Base-by-base conservation (phyloP, 495 filamentous ascomycete genomes). In the Xylaria intraflava region DNA sequence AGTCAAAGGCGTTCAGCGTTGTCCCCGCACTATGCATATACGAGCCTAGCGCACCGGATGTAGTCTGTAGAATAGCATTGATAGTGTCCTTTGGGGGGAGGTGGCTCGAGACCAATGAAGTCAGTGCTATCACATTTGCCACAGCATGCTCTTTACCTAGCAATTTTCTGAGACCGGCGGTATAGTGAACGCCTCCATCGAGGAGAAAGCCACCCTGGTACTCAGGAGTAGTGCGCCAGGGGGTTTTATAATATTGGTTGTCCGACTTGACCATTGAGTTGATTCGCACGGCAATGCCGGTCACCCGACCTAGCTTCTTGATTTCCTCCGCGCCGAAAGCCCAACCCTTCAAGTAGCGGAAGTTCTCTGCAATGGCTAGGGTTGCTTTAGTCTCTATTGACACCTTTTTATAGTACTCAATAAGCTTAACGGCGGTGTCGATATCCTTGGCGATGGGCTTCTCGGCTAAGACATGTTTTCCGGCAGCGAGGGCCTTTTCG, bases 401-500 rank as follows among this genome's bases (percentile, higher is more conserved):
- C 11, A 76, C 72, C 33, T 69, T 59, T 45, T 76, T 65, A 59
- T 85, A 88, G 74, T 80, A 87, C 7, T 72, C 46, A 35, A 89
- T 64, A 27, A 93, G 75, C 26, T 82, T 73, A 33, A 73, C 71
- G 8, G 84, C 88, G 0, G 79, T 72, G 2, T 73, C 70, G 17
- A 89, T 59, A 62, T 89, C 81, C 59, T 78, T 77, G 0, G 87
- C 87, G 35, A 92, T 80, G 16, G 89, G 88, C 65, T 93, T 94
- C 68, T 94, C 89, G n/a, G 75, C 83, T 0, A 92, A 68, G 6
- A 92, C 88, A 67, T 90, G 87, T 58, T 93, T 93, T 20, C 85
- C 83, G 1, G 86, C 85, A 0, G 68, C 57, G 0, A 93, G 74
- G 4, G 86, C 81, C 29, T 72, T 69, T 59, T 79, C 71, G 65